Conservation (phyloP, 2,329 filamentous ascomycete genomes). For the Madurella mycetomatis region DNA sequence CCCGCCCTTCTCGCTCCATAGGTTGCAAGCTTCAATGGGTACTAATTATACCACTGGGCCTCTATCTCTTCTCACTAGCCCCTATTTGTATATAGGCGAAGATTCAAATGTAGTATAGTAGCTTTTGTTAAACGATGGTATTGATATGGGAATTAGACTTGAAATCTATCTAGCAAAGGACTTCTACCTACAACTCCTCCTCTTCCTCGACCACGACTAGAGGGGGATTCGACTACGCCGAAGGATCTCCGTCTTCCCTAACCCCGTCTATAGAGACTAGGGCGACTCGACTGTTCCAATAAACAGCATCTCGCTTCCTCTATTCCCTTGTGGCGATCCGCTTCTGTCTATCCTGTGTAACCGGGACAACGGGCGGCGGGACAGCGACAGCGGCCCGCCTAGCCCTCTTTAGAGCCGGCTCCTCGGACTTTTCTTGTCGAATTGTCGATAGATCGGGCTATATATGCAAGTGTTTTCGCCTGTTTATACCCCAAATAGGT, state of each 20-base stretch:
- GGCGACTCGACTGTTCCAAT: conserved; percentile 3
- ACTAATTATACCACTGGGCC: no score
- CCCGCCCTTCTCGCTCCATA: no score
- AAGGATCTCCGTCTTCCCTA: conserved; percentile 4
- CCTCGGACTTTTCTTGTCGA: conserved; percentile 6
- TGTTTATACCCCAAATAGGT: conserved; percentile 15
- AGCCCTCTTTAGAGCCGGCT: conserved; percentile 7
- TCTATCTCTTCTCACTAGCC: no score
- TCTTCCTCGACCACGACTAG: conserved; percentile 5
- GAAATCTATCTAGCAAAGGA: conserved; percentile 3
- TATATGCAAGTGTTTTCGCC: conserved; percentile 2
- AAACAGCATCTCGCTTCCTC: conserved; percentile 11
- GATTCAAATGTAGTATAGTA: no score
- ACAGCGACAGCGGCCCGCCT: conserved; percentile 7
- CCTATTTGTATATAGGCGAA: no score
- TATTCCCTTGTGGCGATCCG: conserved; percentile 1
- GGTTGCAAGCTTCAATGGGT: no score
- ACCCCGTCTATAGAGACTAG: conserved; percentile 3
- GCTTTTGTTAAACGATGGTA: no score
- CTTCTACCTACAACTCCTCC: conserved; percentile 4
- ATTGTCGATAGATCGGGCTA: conserved; percentile 4
- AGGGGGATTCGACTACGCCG: conserved; percentile 5
- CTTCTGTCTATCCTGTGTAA: conserved; percentile 7
- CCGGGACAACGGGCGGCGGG: no score
- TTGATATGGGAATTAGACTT: conserved; percentile 3